Evolutionary conservation across 352 stramenopile genomes (phyloP), one percentile per base, ranked within the genome.

Genomic region (Phytopythium boreale): DNA sequence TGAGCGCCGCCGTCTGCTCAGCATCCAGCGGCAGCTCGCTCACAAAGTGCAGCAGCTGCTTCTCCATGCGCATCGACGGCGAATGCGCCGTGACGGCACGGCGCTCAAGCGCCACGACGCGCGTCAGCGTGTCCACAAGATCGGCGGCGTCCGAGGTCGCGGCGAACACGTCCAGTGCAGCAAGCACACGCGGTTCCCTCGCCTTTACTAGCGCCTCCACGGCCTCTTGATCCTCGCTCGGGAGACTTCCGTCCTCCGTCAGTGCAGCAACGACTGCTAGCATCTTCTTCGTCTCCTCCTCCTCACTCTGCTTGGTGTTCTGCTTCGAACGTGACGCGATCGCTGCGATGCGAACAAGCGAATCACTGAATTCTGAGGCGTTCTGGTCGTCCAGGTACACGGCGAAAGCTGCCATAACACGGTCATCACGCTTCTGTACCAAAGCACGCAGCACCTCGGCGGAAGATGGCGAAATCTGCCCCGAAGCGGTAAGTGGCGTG

Each of bases 311-410:
- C 27, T 61, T 53, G 19, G 20, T 43, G 8, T 65, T 55, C 17
- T 36, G 22, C 41, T 59, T 69, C 39, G 22, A 24, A 57, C 20
- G 58, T 9, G 29, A 47, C 29, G 29, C 27, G 31, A 63, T 39
- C 17, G 29, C 29, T 6, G 76, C 74, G 43, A 92, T 76, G 1
- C 78, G 85, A 20, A 61, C 41, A 2, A 93, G 67, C 19, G 81
- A 86, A 50, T 91, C 82, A 7, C 72, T 65, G 55, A 93, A 91
- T 52, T 92, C 82, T 10, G 80, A 77, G 27, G 68, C 74, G 52
- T 91, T 83, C 47, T 71, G 71, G 58, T 93, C 83, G 22, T 76
- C 84, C 3, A 92, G 52, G 55, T 79, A 92, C 19, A 91, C 74
- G 10, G 89, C 70, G 17, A 91, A 79, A 12, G 82, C 85, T 1